Evolutionary conservation across 2,329 filamentous ascomycete species (phyloP).

Genomic region (Didymella sp.): DNA sequence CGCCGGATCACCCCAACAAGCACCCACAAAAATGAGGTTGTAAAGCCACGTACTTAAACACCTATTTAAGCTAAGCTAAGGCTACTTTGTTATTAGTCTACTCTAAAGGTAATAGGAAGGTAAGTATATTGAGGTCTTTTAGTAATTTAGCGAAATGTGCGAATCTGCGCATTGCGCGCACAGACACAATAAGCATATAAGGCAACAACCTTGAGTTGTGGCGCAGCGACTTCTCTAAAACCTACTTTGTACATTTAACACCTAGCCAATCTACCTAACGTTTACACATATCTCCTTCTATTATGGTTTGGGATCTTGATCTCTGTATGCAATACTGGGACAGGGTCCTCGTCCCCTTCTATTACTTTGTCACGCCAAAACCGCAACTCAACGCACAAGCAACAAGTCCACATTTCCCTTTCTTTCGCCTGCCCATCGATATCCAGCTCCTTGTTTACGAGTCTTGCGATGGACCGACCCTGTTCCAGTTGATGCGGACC

Average conservation of each 20-base stretch:
- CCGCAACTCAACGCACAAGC: neutral
- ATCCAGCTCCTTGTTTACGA: slow-evolving; percentile 34
- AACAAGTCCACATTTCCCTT: slow-evolving; percentile 12
- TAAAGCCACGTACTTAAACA: too few species aligned
- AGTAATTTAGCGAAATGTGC: too few species aligned
- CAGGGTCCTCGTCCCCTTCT: neutral
- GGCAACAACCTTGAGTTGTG: neutral
- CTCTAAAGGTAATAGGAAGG: too few species aligned
- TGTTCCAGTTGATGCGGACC: slow-evolving; percentile 14
- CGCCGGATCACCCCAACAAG: too few species aligned
- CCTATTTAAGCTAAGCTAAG: too few species aligned
- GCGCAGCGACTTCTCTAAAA: neutral
- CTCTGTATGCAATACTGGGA: neutral
- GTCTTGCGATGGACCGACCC: slow-evolving; percentile 16
- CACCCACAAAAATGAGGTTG: too few species aligned
- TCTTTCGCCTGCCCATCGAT: slow-evolving; percentile 34
- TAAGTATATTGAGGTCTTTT: too few species aligned
- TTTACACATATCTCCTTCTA: neutral
- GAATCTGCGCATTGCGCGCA: too few species aligned
- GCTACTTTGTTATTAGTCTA: too few species aligned
- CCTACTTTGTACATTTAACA: too few species aligned
- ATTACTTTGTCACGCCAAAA: slow-evolving; percentile 5
- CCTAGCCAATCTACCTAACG: too few species aligned
- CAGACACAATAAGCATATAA: too few species aligned
- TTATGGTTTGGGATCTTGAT: neutral